Evolutionary conservation across 345 rosid genomes (phyloP).

Genomic region (Lumnitzera littorea): DNA sequence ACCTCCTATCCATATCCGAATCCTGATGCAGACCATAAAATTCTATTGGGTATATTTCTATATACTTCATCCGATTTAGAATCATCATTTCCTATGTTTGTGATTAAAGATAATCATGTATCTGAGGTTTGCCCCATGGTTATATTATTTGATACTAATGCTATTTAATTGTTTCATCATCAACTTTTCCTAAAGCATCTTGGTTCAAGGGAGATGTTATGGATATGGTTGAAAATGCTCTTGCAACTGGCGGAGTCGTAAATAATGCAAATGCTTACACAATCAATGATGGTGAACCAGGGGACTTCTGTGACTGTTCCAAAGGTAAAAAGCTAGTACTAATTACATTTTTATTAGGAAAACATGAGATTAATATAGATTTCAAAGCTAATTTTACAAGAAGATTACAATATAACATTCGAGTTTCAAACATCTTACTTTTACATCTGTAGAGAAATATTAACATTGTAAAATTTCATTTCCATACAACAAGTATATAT

Average conservation of each 20-base stretch:
- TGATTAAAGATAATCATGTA: too few species aligned
- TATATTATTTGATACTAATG: too few species aligned
- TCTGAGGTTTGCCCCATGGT: too few species aligned
- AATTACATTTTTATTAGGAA: not conserved
- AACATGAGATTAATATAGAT: not conserved
- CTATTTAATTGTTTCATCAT: too few species aligned
- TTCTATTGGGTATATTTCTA: too few species aligned
- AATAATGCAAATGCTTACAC: constrained; percentile 26
- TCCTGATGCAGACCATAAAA: too few species aligned
- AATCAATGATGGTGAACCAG: constrained; percentile 38
- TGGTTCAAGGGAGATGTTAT: constrained; percentile 31
- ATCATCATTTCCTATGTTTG: too few species aligned
- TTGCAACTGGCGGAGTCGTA: constrained; percentile 15
- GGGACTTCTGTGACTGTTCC: constrained; percentile 33
- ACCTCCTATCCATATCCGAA: too few species aligned
- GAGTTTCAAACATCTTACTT: not conserved
- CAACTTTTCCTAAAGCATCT: not conserved
- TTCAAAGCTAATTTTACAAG: not conserved
- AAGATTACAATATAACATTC: not conserved
- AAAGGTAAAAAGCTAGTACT: not conserved
- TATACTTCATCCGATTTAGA: too few species aligned
- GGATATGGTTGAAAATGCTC: constrained; percentile 3
- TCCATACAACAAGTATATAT: too few species aligned
- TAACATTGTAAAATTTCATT: too few species aligned
- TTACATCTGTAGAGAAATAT: too few species aligned